Conservation (phyloP, 495 filamentous ascomycete genomes). For the Cercophora newfieldiana region DNA sequence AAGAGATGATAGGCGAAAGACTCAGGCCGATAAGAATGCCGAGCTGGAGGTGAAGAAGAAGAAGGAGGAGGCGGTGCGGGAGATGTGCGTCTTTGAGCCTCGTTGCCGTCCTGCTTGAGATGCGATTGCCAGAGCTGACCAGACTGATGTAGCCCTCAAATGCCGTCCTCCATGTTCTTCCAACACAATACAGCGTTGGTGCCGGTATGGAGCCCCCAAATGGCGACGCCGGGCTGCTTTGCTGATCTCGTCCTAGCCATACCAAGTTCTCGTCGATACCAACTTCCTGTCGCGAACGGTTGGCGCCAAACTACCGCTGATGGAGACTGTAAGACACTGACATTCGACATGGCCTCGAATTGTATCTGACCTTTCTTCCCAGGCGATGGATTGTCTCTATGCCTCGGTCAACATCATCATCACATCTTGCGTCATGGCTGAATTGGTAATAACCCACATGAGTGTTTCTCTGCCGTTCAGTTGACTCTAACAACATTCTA, state of each 20-base stretch:
- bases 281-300: slow-evolving; percentile 94
- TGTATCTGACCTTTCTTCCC: slow-evolving; percentile 9
- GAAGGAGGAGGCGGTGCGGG: slow-evolving; percentile 60
- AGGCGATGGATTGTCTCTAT: slow-evolving; percentile 71
- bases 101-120: neutral
- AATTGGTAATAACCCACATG: slow-evolving; percentile 1
- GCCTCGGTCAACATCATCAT: slow-evolving; percentile 69
- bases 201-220: slow-evolving; percentile 43
- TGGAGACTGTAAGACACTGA: slow-evolving; percentile 56
- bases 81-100: slow-evolving; percentile 53
- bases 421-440: slow-evolving; percentile 62
- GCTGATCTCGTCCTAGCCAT: slow-evolving; percentile 27
- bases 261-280: slow-evolving; percentile 60
- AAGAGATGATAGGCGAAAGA: slow-evolving; percentile 61
- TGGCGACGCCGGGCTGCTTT: neutral
- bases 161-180: slow-evolving; percentile 89
- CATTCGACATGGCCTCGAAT: neutral
- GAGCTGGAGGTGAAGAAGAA: slow-evolving; percentile 57
- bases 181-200: slow-evolving; percentile 87
- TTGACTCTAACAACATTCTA: slow-evolving; percentile 38
- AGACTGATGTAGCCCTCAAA: slow-evolving; percentile 58
- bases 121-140: slow-evolving; percentile 11
- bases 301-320: slow-evolving; percentile 81
- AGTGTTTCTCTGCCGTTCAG: neutral
- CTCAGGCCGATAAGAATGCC: slow-evolving; percentile 57